These are phyloP conservation scores for Papiliotrema terrestris DNA, from an alignment of 1,284 basidiomycete genomes.

Conservation along the genomic window DNA sequence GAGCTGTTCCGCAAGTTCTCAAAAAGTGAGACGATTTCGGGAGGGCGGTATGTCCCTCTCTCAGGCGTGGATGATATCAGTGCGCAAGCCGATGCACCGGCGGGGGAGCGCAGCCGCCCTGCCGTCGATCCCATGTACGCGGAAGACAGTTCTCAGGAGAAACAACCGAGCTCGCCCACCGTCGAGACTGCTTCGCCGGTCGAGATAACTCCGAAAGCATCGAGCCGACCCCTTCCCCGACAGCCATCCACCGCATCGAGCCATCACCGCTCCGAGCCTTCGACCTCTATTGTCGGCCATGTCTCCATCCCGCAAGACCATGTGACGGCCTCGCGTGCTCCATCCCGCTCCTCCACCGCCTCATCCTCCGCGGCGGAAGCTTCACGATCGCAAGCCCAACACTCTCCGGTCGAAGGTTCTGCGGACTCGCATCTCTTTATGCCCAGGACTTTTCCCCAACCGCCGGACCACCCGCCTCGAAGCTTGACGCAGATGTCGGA, in stretches of 20 bases:
- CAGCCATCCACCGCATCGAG: not conserved
- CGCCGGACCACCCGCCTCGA: constrained; percentile 6
- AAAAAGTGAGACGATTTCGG: constrained; percentile 14
- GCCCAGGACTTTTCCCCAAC: constrained; percentile 9
- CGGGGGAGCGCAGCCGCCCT: not conserved
- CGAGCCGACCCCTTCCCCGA: not conserved
- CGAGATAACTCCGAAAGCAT: not conserved
- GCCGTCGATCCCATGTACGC: not conserved
- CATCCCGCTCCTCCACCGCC: not conserved
- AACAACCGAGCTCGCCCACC: not conserved
- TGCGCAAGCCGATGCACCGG: not conserved
- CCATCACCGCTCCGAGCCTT: not conserved
- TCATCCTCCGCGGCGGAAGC: not conserved
- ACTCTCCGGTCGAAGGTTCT: not conserved
- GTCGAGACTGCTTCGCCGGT: not conserved
- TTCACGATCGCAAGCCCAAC: not conserved
- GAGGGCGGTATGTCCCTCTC: constrained; percentile 25
- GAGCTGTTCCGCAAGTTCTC: constrained; percentile 26
- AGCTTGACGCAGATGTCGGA: constrained; percentile 10
- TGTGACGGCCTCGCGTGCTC: not conserved
- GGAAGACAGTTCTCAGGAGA: not conserved
- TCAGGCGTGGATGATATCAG: constrained; percentile 19
- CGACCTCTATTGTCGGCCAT: not conserved
- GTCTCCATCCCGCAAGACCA: not conserved
- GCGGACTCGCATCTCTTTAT: not conserved